Evolutionary conservation across 192 early-diverging fungal species (phyloP), one percentile per base, ranked within the genome.

Genomic region (Podila clonocystis): DNA sequence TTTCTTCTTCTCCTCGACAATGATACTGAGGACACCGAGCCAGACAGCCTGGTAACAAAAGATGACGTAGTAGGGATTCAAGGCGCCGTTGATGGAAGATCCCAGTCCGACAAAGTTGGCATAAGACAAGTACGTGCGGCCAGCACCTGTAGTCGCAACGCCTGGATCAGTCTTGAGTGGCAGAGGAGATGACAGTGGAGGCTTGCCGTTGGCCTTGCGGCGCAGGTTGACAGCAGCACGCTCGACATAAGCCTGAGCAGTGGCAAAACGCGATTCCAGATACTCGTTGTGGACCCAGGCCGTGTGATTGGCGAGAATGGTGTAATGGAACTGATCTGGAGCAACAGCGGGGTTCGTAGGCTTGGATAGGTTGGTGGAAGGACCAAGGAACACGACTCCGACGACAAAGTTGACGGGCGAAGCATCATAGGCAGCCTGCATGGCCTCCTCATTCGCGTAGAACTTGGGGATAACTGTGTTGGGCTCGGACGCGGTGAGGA

Each of bases 31-130:
- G 19, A 84, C 70, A 4, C 72, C 73, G 8, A 75, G 8, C 83
- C 83, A 84, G 38, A 75, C 74, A 9, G 78, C 67, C 59, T 84
- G 78, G 58, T 82, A 82, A 36, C 67, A 70, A 65, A 82, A 84
- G 63, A 75, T 74, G 22, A 84, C 66, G 61, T 84, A 84, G 60
- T 61, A 84, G 33, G 83, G 33, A 45, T 74, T 75, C 65, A 84
- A 28, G 30, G 22, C 28, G 11, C 55, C 30, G 41, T 76, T 82
- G 83, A 82, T 75, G 6, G 63, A 74, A 0, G 65, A 55, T 29
- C 68, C 68, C 22, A 73, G 17, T 0, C 80, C 78, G 0, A 84
- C 73, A 70, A 82, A 82, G 58, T 75, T 75, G 63, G 80, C 73
- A 31, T 58, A 75, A 3, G 83, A 84, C 13, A 84, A 59, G 24